A percentile compares a stretch with the other conserved stretches of the same genome.
These are phyloP conservation scores for Epichloe sp. DNA, from an alignment of 2,329 filamentous ascomycete genomes.

Conservation along the genomic window DNA sequence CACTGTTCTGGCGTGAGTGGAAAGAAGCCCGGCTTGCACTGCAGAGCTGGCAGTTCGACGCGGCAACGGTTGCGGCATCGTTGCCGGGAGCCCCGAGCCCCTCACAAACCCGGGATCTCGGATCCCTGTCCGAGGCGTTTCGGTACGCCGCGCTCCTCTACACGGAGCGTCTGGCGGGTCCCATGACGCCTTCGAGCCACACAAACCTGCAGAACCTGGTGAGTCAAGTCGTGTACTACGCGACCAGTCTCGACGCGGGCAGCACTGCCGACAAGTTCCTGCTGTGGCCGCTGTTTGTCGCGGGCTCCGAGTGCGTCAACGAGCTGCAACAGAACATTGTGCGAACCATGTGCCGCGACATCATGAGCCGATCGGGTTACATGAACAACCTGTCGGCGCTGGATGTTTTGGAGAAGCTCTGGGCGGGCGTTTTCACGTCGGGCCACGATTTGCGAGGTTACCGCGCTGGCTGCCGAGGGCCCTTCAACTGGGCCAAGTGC, in stretches of 20 bases:
- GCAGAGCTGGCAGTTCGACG: conserved; percentile 68
- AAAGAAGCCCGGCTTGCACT: conserved; percentile 63
- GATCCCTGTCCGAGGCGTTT: conserved; percentile 80
- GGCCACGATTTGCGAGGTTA: conserved; percentile 20
- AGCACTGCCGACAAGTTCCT: conserved; percentile 74
- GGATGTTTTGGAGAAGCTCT: conserved; percentile 74
- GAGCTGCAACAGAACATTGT: conserved; percentile 68
- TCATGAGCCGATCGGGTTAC: conserved; percentile 80
- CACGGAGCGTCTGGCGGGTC: conserved; percentile 74
- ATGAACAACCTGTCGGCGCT: conserved; percentile 84
- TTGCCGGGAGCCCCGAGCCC: conserved; percentile 38
- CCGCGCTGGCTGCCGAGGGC: conserved; percentile 28
- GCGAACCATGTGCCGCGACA: conserved; percentile 67
- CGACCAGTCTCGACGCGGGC: conserved; percentile 61
- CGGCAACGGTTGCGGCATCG: conserved; percentile 34
- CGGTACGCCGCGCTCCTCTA: conserved; percentile 81
- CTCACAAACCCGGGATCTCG: conserved; percentile 58
- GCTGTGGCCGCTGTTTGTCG: conserved; percentile 85
- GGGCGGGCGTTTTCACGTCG: conserved; percentile 44
- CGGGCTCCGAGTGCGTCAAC: conserved; percentile 78
- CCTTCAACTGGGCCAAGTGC: conserved; percentile 45
- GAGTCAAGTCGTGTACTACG: conserved; percentile 69
- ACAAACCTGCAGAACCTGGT: conserved; percentile 75
- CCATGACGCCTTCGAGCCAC: conserved; percentile 57
- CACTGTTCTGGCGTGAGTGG: conserved; percentile 78